phyloP scores from a whole-genome alignment of 2,329 filamentous ascomycete genomes.

The Penicillium digitatum region DNA sequence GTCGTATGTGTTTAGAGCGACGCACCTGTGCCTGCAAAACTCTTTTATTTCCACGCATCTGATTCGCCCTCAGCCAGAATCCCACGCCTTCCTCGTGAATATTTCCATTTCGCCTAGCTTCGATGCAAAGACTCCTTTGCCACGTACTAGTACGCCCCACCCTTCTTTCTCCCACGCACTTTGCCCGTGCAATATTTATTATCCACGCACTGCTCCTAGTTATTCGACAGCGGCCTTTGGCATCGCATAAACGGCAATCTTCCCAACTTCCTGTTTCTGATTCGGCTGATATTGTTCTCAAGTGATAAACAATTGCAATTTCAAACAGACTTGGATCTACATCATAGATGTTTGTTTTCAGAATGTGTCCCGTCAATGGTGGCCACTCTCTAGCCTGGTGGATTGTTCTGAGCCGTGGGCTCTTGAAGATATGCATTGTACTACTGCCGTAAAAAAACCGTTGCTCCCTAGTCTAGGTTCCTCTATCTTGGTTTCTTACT shows the following conservation, averaged over 20 bases:
- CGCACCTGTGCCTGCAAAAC: accelerated
- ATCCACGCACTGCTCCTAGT: background rate
- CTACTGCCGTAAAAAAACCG: background rate
- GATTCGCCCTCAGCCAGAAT: background rate
- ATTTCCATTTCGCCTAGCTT: background rate
- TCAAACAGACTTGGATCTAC: background rate
- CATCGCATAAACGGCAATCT: background rate
- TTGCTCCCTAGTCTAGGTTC: background rate
- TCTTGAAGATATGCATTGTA: background rate
- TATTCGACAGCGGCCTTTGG: background rate
- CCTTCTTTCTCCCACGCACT: background rate
- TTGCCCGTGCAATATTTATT: background rate
- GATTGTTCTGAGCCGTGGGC: background rate
- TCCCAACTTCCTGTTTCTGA: background rate
- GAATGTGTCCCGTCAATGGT: background rate
- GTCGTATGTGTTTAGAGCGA: background rate
- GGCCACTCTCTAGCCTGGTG: background rate
- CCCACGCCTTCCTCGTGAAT: background rate
- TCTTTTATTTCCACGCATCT: background rate
- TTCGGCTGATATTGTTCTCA: background rate
- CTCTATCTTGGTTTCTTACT: background rate
- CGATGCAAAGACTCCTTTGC: background rate
- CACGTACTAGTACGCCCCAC: background rate
- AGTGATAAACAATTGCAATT: background rate
- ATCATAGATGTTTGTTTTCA: background rate